These are phyloP conservation scores for Hygrocybe coccinea DNA, from an alignment of 768 basidiomycete species.

Conservation along the genomic window DNA sequence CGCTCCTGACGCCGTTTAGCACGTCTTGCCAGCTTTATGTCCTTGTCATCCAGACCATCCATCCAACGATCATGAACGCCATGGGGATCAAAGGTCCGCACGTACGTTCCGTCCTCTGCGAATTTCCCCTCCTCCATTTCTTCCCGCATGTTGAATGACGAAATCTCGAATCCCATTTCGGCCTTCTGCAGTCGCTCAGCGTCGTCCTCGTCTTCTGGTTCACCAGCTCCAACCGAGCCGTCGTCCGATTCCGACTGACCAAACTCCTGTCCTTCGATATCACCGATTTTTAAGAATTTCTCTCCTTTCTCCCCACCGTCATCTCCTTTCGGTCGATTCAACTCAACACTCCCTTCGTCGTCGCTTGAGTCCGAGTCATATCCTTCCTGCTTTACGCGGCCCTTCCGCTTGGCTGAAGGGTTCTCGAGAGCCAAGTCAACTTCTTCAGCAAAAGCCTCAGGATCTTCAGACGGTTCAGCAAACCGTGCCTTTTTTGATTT, in stretches of 20 bases:
- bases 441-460: slow-evolving; percentile 69
- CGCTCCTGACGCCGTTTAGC: slow-evolving; percentile 73
- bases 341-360: slow-evolving; percentile 90
- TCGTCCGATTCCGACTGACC: slow-evolving; percentile 41
- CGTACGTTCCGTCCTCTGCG: slow-evolving; percentile 86
- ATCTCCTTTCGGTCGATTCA: slow-evolving; percentile 43
- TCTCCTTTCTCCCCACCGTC: slow-evolving; percentile 52
- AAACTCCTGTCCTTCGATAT: slow-evolving; percentile 98
- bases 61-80: slow-evolving; percentile 95
- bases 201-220: slow-evolving; percentile 74
- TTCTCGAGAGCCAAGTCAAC: slow-evolving; percentile 71
- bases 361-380: slow-evolving; percentile 95
- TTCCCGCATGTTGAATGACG: slow-evolving; percentile 97
- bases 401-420: slow-evolving; percentile 56
- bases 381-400: slow-evolving; percentile 75
- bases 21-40: slow-evolving; percentile 76
- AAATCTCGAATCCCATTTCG: slow-evolving; percentile 91
- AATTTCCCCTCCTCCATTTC: slow-evolving; percentile 99
- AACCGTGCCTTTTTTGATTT: slow-evolving; percentile 72
- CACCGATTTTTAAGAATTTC: slow-evolving; percentile 79
- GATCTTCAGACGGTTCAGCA: slow-evolving; percentile 70
- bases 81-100: slow-evolving; percentile 82
- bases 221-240: slow-evolving; percentile 41
- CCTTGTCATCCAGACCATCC: slow-evolving; percentile 79
- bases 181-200: slow-evolving; percentile 68